phyloP scores from a whole-genome alignment of 2,329 filamentous ascomycete genomes.

The Cladophialophora carrionii region DNA sequence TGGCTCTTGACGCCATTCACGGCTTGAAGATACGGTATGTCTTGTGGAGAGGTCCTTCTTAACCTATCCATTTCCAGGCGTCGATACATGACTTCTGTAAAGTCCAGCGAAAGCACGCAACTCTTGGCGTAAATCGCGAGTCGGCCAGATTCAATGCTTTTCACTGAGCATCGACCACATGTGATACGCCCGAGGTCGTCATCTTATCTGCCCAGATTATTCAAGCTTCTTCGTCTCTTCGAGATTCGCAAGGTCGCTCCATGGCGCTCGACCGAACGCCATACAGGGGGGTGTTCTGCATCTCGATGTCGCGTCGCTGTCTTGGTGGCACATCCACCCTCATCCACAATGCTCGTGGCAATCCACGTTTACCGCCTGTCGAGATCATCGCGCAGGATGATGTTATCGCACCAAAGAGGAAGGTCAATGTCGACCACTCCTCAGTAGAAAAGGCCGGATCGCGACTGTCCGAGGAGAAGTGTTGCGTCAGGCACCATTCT shows the following conservation, averaged over 20 bases:
- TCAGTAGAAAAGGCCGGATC: neutral
- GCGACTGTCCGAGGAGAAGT: slow-evolving; percentile 2
- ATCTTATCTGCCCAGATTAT: slow-evolving; percentile 4
- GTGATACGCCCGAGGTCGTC: neutral
- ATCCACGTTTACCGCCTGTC: neutral
- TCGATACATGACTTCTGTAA: neutral
- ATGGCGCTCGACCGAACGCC: neutral
- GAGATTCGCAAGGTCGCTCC: neutral
- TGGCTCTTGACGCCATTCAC: no score
- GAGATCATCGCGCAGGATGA: neutral
- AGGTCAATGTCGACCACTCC: neutral
- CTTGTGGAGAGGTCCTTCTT: no score
- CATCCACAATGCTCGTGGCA: slow-evolving; percentile 1
- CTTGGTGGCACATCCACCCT: neutral
- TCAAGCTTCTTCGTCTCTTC: neutral
- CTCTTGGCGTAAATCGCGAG: neutral
- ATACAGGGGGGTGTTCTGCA: neutral
- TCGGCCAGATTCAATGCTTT: neutral
- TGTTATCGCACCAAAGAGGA: neutral
- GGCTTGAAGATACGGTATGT: no score
- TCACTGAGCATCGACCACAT: neutral
- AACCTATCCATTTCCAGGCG: neutral
- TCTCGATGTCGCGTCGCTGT: neutral
- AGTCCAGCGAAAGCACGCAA: neutral
- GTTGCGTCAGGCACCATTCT: neutral